Evolutionary conservation across 768 basidiomycete species (phyloP).

Genomic region (Russula dissimulans): DNA sequence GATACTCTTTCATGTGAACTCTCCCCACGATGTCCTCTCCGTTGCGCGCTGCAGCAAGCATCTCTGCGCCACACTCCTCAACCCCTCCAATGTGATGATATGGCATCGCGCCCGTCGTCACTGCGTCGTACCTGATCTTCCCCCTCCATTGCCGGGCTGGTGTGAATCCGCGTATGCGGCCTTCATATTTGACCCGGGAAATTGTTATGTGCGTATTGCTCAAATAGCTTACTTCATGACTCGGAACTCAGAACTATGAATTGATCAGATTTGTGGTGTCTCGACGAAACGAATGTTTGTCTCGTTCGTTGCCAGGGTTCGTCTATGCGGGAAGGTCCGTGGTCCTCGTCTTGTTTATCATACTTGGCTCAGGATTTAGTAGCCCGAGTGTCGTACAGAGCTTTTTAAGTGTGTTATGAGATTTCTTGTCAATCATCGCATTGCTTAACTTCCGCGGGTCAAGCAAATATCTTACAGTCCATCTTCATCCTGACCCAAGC

Average conservation of each 20-base stretch:
- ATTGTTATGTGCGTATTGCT: conserved; percentile 40
- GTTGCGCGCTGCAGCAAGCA: conserved; percentile 49
- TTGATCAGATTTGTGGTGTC: conserved; percentile 22
- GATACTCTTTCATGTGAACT: conserved; percentile 43
- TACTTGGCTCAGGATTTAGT: not conserved
- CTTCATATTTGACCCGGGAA: conserved; percentile 49
- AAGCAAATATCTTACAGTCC: not conserved
- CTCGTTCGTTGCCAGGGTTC: conserved; percentile 10
- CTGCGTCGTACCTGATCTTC: conserved; percentile 30
- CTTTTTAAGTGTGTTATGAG: conserved; percentile 1
- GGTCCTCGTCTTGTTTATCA: not conserved
- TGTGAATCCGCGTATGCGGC: conserved; percentile 56
- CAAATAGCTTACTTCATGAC: not conserved
- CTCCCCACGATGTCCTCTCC: conserved; percentile 49
- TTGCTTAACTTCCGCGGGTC: not conserved
- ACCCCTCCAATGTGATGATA: conserved; percentile 39
- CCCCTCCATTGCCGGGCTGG: conserved; percentile 35
- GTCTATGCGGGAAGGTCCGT: conserved; percentile 12
- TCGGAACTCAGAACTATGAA: not conserved
- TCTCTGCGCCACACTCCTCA: conserved; percentile 42
- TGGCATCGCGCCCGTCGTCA: conserved; percentile 46
- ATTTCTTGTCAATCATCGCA: not conserved
- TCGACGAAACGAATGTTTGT: conserved; percentile 28
- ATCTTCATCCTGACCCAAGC: not conserved
- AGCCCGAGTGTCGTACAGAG: conserved; percentile 4